phyloP scores from a whole-genome alignment of 345 rosid genomes.

The Toxicodendron radicans region DNA sequence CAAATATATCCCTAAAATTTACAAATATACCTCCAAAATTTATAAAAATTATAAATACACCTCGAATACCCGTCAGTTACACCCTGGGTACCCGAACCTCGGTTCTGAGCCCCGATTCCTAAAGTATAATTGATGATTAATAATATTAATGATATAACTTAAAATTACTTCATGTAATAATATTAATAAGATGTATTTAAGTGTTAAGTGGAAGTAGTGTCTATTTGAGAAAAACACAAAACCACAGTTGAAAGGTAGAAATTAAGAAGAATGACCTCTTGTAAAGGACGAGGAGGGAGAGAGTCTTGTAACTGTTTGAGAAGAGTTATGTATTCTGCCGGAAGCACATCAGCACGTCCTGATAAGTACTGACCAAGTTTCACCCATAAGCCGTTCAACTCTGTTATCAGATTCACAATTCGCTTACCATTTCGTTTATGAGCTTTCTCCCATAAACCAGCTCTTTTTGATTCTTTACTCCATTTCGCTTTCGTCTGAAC shows the following conservation, averaged over 20 bases:
- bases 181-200: too few relatives aligned
- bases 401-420: constrained; percentile 63
- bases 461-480: constrained; percentile 47
- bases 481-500: constrained; percentile 76
- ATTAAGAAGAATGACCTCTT: constrained; percentile 62
- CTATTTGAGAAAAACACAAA: too few relatives aligned
- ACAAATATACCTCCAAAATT: too few relatives aligned
- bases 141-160: too few relatives aligned
- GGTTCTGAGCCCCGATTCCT: too few relatives aligned
- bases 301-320: constrained; percentile 93
- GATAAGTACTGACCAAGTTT: constrained; percentile 94
- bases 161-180: too few relatives aligned
- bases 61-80: too few relatives aligned
- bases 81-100: too few relatives aligned
- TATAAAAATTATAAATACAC: too few relatives aligned
- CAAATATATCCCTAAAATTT: too few relatives aligned
- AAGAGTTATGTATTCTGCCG: constrained; percentile 67
- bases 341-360: constrained; percentile 95
- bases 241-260: constrained; percentile 4
- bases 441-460: constrained; percentile 75
- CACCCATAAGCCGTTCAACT: constrained; percentile 90
- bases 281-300: constrained; percentile 86
- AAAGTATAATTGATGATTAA: too few relatives aligned
- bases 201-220: too few relatives aligned
- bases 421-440: constrained; percentile 88